Evolutionary conservation across 257 asterid genomes (phyloP), one percentile per base, ranked within the genome.

Genomic region (Nicotiana sylvestris): DNA sequence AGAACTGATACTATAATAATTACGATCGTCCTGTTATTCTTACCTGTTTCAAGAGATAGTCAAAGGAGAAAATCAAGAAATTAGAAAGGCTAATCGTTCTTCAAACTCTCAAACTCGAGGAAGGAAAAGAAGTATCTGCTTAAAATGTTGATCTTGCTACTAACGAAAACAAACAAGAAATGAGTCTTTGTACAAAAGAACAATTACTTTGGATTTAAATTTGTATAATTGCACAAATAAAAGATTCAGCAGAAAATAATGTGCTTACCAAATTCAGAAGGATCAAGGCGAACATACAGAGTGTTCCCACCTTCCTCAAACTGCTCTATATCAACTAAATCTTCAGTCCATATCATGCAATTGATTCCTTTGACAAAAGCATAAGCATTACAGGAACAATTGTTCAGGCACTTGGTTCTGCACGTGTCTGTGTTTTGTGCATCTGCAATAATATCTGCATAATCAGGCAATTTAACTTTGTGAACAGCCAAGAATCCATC

Each of bases 391-490:
- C 99, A 95, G 0, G 95, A 91, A 80, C 99, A 95, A 81, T 91
- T 91, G 65, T 15, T 65, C 85, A 87, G 61, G 78, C 99, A 95
- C 85, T 39, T 13, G 2, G 55, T 81, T 78, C 62, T 43, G 76
- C 99, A 95, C 10, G 65, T 91, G 2, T 74, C 8, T 29, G 1
- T 35, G 76, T 11, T 74, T 43, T 88, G 86, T 6, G 79, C 0
- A 29, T 89, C 90, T 32, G 81, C 87, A 66, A 70, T 78, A 69
- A 70, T 78, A 74, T 87, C 90, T 69, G 92, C 86, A 35, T 86
- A 90, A 81, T 95, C 99, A 0, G 99, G 99, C 91, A 95, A 76
- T 43, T 95, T 95, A 16, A 91, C 92, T 29, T 66, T 78, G 62
- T 67, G 51, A 37, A 88, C 81, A 66, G 64, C 11, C 69, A 43